These are phyloP conservation scores for Fusarium gaditjirri DNA, from an alignment of 2,329 filamentous ascomycete species.

Conservation along the genomic window DNA sequence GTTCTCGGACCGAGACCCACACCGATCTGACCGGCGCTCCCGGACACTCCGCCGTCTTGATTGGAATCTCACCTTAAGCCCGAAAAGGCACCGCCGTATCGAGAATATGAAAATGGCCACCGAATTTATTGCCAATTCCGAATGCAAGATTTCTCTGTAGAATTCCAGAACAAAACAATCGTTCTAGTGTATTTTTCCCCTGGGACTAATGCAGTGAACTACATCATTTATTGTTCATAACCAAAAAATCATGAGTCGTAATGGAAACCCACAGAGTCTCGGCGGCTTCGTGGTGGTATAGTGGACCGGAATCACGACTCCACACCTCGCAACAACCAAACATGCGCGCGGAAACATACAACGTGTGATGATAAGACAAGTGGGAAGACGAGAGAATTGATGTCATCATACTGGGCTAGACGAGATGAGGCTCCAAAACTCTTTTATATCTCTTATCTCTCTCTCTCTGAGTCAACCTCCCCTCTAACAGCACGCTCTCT, in stretches of 20 bases:
- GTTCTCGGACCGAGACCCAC: conserved; percentile 32
- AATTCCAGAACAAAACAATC: conserved; percentile 6
- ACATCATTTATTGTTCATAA: neutral
- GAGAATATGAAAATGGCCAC: conserved; percentile 1
- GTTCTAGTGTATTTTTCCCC: conserved; percentile 1
- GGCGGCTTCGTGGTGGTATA: conserved; percentile 40
- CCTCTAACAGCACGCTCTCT: conserved; percentile 3
- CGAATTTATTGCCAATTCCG: neutral
- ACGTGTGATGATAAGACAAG: conserved; percentile 21
- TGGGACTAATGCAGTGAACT: neutral
- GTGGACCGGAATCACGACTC: conserved; percentile 34
- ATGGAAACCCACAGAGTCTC: conserved; percentile 21
- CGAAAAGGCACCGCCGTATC: conserved; percentile 28
- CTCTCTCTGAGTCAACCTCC: conserved; percentile 2
- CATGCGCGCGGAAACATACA: conserved; percentile 12
- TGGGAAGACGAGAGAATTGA: conserved; percentile 10
- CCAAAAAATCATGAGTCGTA: neutral
- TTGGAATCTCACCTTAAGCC: conserved; percentile 20
- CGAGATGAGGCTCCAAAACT: neutral
- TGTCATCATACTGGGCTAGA: conserved; percentile 30
- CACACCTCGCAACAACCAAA: conserved; percentile 25
- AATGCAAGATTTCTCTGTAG: neutral
- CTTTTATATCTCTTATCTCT: conserved; percentile 27
- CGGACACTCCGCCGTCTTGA: conserved; percentile 18
- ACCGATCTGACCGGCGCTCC: conserved; percentile 24